Evolutionary conservation across 2,329 filamentous ascomycete genomes (phyloP), one percentile per base, ranked within the genome.

Genomic region (Sclerotinia glacialis): DNA sequence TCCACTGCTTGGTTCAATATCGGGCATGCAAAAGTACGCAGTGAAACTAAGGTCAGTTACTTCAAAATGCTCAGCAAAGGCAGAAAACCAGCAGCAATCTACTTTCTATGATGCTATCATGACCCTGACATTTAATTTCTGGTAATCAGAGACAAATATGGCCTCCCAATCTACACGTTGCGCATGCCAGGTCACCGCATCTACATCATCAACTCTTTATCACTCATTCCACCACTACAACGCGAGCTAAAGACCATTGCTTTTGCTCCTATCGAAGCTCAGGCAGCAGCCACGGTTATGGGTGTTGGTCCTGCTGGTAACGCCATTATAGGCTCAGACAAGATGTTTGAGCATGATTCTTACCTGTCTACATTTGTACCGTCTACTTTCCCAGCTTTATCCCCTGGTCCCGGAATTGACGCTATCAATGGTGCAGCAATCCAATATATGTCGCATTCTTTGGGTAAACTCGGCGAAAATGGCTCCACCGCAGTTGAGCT

Each of bases 291-390:
- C 11, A 58, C 34, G 6, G 54, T 44, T 16, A 58, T 58, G 66
- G 62, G 62, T 4, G 61, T 53, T 21, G 47, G 66, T 5, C 37
- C 31, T 28, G 61, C 31, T 14, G 66, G 31, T 1, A 54, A 53
- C 16, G 61, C 46, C 26, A 60, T 67, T 47, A 60, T 67, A 21
- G 49, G 49, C 26, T 28, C n/a, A 11, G 54, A 65, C 47, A 55
- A 46, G 34, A 60, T 67, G 42, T 31, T 42, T 23, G 66, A 67
- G 23, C 53, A 53, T n/a, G 66, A 56, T 58, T 67, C 62, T 44
- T 65, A 59, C 28, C 23, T 62, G n/a, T 61, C 46, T 23, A 65
- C 54, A 18, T 53, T 65, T 31, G 60, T 67, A 14, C 44, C 44
- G 23, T 40, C n/a, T 18, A 61, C n/a, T 40, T 56, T 56, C 26